Base-by-base conservation (phyloP, 257 asterid genomes). In the Cynanchum wilfordii region DNA sequence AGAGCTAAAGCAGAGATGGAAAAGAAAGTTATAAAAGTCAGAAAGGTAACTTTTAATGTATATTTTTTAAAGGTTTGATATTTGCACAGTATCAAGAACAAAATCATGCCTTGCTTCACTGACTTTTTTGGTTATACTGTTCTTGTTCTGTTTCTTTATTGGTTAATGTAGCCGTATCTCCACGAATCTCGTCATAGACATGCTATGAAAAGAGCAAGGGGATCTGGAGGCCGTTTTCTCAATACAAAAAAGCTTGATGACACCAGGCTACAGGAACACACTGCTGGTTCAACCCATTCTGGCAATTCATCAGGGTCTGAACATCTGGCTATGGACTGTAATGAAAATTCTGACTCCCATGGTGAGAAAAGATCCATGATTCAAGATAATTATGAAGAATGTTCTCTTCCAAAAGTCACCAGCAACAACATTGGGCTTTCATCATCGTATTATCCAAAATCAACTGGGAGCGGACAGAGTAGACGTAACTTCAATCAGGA, bases 1-100 rank as follows among this genome's bases (percentile, higher is more conserved):
- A 84, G 97, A 63, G 97, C 97, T 76, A 90, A 81, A 83, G 97
- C 96, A 10, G 96, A 90, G 81, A 69, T 89, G 84, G 93, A 87
- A 60, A 90, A 81, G 85, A 89, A 89, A 76, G 75, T 77, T 60
- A 83, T 87, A 25, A 87, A 89, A 85, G 83, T 64, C 76, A 86
- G 87, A 81, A 89, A 89, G 90, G 97, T 90, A 85, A 77, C 17
- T 52, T 66, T 51, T 70, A 54, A 16, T 51, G 6, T 50, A 3
- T 17, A 16, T 16, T 51, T 17, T 68, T 47, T 44, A 6, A 5
- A 24, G 15, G 27, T 7, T 47, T 45, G 24, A 68, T 67, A 5
- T 9, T 15, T 60, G 16, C 27, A 11, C 3, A 47, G 16, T 24
- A 8, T 44, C 56, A 17, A 67, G 57, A 47, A 68, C 40, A 68